phyloP scores from a whole-genome alignment of 345 rosid species.

The Eucalyptus polybractea region DNA sequence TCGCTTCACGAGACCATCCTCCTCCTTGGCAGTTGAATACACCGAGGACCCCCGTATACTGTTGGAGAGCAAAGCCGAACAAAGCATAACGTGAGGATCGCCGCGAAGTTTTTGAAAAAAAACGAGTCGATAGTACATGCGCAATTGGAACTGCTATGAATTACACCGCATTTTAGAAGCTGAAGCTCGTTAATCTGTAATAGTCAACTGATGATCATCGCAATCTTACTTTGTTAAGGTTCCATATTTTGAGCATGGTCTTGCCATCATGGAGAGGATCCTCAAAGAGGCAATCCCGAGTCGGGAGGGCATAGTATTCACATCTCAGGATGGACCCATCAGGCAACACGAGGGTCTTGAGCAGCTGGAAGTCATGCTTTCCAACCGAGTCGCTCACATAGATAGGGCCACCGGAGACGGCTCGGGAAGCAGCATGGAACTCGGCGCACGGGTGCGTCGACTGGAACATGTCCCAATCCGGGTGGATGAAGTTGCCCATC shows the following conservation, averaged over 20 bases:
- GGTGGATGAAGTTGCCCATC: conserved; percentile 99
- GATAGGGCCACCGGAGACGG: conserved; percentile 91
- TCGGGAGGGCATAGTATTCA: conserved; percentile 81
- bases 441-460: conserved; percentile 93
- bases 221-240: conserved; percentile 57
- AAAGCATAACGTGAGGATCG: neutral
- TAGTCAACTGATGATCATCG: neutral
- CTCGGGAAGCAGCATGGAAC: conserved; percentile 94
- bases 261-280: conserved; percentile 98
- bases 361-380: conserved; percentile 59
- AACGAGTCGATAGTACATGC: neutral
- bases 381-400: conserved; percentile 80
- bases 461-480: conserved; percentile 99
- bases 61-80: neutral
- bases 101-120: neutral
- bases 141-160: neutral
- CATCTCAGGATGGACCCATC: conserved; percentile 83
- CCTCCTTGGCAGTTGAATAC: conserved; percentile 99
- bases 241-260: conserved; percentile 99
- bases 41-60: conserved; percentile 80
- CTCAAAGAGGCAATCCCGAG: conserved; percentile 75
- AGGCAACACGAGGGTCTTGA: conserved; percentile 60
- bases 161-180: neutral
- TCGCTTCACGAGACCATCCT: conserved; percentile 77
- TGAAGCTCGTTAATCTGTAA: neutral